Base-by-base conservation (phyloP, 106 monocot genomes). In the Amphibolis antarctica region DNA sequence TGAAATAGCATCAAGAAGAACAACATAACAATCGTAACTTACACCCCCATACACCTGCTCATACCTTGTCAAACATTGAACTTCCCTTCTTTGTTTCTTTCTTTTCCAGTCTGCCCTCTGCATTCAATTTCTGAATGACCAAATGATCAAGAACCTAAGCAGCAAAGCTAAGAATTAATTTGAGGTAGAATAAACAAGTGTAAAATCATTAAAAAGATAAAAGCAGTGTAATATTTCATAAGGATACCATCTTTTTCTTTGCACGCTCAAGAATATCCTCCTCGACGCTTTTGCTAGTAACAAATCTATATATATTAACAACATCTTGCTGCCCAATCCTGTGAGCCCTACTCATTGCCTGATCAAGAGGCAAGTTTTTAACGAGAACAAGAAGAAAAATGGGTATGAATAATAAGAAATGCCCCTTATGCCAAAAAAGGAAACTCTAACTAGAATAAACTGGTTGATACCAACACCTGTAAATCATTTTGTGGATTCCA, bases 401-500 rank as follows among this genome's bases (percentile, higher is more conserved):
- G 6, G 2, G 15, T 0, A 24, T 53, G 12, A 51, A 28, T 21
- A 66, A 12, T 43, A 45, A 19, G 20, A 28, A 13, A 24, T 12
- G 47, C 24, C 14, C 24, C 25, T 24, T 13, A 1, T 1, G 45
- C n/a, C 24, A 21, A 12, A 24, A 46, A 24, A 5, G 13, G 46
- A 0, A 23, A 20, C 7, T 55, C 11, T 4, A 55, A 49, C 25
- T 6, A 6, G 10, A 29, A 63, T 15, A 46, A 3, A 26, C 7
- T 26, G 17, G n/a, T 12, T 25, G 15, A 47, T 15, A 10, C 19
- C 21, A n/a, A 0, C 9, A 98, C 98, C 98, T 98, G 98, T 29
- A 98, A 77, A 66, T 98, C 98, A 85, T 98, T 98, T 70, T 98
- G 98, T 52, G 98, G 98, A 71, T 98, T 98, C 98, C 98, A 98